Evolutionary conservation across 768 basidiomycete species (phyloP).

Genomic region (Punctularia strigosozonata): DNA sequence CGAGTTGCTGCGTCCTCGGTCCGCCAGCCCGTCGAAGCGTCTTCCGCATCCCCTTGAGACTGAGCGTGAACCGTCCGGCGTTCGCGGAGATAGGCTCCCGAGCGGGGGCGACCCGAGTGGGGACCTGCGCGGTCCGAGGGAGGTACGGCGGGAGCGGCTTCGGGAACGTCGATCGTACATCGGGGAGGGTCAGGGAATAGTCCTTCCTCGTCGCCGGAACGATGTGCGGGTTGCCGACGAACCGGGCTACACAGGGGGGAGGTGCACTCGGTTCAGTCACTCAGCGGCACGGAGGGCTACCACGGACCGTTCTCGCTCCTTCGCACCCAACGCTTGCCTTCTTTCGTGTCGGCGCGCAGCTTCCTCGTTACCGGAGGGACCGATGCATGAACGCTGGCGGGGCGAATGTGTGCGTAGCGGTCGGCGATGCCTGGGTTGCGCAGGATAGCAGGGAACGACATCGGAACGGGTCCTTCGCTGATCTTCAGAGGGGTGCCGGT

Average conservation of each 20-base stretch:
- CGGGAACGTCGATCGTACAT: conserved; percentile 52
- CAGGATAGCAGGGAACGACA: conserved; percentile 65
- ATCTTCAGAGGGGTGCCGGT: too few relatives aligned
- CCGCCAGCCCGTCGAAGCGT: conserved; percentile 51
- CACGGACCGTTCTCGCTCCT: conserved; percentile 66
- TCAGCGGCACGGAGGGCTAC: not conserved
- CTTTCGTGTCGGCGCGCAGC: conserved; percentile 44
- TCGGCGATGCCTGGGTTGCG: conserved; percentile 43
- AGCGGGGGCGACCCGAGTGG: conserved; percentile 27
- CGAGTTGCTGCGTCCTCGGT: conserved; percentile 49
- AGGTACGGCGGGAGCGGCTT: conserved; percentile 64
- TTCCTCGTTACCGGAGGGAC: conserved; percentile 25
- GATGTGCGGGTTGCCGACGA: conserved; percentile 64
- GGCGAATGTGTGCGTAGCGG: conserved; percentile 45
- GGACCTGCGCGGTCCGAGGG: conserved; percentile 43
- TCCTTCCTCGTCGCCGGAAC: conserved; percentile 50
- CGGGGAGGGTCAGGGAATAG: conserved; percentile 31
- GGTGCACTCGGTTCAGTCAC: conserved; percentile 1
- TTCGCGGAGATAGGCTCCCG: conserved; percentile 43
- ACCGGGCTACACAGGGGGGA: conserved; percentile 38
- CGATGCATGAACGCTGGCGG: conserved; percentile 9
- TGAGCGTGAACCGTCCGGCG: conserved; percentile 67
- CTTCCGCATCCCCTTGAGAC: conserved; percentile 63
- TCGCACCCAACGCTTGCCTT: conserved; percentile 69
- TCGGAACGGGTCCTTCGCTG: conserved; percentile 34